Base-by-base conservation (phyloP, 164 flowering plant species). In the Umbilicus rupestris region DNA sequence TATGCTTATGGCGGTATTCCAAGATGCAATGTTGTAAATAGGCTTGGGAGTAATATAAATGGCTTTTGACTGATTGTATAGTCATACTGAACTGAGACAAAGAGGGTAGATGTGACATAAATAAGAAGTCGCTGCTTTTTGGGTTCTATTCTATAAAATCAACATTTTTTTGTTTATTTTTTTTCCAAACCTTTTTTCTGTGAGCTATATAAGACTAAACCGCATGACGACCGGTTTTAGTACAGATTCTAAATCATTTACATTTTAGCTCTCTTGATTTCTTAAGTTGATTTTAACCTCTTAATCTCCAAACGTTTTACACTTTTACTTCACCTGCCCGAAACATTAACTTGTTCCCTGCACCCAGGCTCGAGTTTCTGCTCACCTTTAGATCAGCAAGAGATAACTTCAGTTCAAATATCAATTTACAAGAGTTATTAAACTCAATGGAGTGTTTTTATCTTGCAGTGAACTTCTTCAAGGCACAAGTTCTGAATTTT, bases 1-100 rank as follows among this genome's bases (percentile, higher is more conserved):
- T 64, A 12, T 69, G 55, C 46, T 67, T 69, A 52, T 62, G 65
- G 72, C 78, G 70, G 63, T 55, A 59, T 74, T 66, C 30, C 64
- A 73, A 62, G 66, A 65, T 73, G 71, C 70, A 71, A 66, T n/a
- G 62, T 74, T 29, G 62, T 67, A 6, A 12, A 5, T 37, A 24
- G 45, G 44, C 33, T 57, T 78, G 39, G 72, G 42, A 30, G 64
- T 71, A 24, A 55, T 49, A n/a, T 49, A 49, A 28, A 55, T 10
- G 15, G 35, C 14, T 33, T 12, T 12, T 55, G 17, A 29, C 29
- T 55, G 60, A 55, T 55, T 55, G 60, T 55, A 55, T 55, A 55
- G 60, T 15, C 28, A 26, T 28, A 55, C 60, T 55, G 33, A 55
- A 22, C 33, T 26, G 60, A 26, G 35, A 24, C 14, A 52, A 52